Base-by-base conservation (phyloP, 768 basidiomycete genomes). In the Trametes meyenii region DNA sequence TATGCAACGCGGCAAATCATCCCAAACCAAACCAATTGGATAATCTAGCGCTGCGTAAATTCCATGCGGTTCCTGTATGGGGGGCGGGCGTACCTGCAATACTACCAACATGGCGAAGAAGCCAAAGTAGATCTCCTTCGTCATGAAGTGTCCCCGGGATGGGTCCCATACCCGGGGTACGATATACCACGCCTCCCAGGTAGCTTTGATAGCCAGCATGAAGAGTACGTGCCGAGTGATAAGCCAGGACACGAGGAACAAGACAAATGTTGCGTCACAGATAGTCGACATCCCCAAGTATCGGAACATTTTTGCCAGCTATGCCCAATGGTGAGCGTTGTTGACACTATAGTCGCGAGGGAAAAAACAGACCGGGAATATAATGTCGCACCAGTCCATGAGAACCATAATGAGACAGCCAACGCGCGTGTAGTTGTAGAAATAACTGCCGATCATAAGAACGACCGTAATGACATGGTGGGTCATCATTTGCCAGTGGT, bases 381-480 rank as follows among this genome's bases (percentile, higher is more conserved):
- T 85, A 54, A 98, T 92, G 76, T 99, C 97, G 71, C 89, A 92
- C 71, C 85, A 87, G 72, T 99, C 97, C 94, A 98, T 96, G 38
- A 97, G 76, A 52, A 92, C 82, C 84, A 97, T 89, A 61, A 97
- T 86, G 48, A 94, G 78, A 67, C 89, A 92, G 16, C 97, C 97
- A 45, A 96, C 83, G 46, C 95, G 89, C 10, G 93, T 96, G 71
- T 87, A 89, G 75, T 95, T 89, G 72, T 81, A 85, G 62, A 81
- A 81, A 76, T 97, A 98, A 73, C 92, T 94, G 42, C 79, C 69
- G 36, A 80, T 74, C 76, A 98, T 86, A 63, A 99, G 84, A 50
- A 81, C 70, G 62, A 95, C 82, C 13, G 95, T 96, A 66, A 98
- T 89, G 67, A 96, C 71, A 72, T 99, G 97, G 77, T 99, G 97